Evolutionary conservation across 768 basidiomycete species (phyloP).

Genomic region (Tulasnella sp.): DNA sequence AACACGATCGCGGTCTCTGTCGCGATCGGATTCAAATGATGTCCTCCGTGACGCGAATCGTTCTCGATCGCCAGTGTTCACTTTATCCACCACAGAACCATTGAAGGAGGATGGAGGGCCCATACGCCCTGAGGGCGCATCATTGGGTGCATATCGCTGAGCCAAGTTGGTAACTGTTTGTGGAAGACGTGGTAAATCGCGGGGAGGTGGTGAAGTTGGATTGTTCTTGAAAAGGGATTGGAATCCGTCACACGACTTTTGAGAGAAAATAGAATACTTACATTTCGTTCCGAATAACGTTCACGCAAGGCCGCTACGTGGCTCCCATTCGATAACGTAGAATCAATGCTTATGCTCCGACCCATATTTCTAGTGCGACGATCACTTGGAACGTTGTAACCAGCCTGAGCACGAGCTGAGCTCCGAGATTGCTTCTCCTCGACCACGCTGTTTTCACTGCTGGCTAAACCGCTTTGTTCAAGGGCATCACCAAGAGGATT

Average conservation of each 20-base stretch:
- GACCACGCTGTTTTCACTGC: no score
- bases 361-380: no score
- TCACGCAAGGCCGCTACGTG: conserved; percentile 14
- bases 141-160: neutral
- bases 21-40: conserved; percentile 1
- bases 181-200: neutral
- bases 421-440: no score
- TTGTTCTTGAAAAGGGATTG: neutral
- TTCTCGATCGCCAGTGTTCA: neutral
- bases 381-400: no score
- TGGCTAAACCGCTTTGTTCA: no score
- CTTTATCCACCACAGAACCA: neutral
- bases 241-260: neutral
- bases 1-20: neutral
- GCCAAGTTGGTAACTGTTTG: neutral
- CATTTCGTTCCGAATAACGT: neutral
- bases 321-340: neutral
- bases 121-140: neutral
- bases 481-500: no score
- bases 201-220: neutral
- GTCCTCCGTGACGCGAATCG: neutral
- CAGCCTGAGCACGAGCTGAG: no score
- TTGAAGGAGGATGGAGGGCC: neutral
- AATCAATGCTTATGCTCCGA: conserved; percentile 8
- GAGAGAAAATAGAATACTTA: neutral